Evolutionary conservation across 2,329 filamentous ascomycete species (phyloP), one percentile per base, ranked within the genome.

Genomic region (Elsinoe ampelina): DNA sequence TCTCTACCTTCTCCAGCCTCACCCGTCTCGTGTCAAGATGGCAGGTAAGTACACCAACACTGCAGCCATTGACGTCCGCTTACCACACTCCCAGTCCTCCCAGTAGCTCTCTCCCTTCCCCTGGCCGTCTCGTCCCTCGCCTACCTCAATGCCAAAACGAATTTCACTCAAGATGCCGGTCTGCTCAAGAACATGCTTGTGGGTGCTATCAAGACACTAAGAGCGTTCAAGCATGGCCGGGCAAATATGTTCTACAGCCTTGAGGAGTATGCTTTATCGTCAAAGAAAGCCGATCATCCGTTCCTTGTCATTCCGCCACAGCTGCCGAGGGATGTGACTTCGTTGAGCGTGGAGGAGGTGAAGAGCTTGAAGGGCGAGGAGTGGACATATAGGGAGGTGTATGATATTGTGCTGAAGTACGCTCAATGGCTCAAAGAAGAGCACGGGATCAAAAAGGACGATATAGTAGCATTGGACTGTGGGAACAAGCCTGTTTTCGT

Each of bases 401-500:
- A 95, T 70, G 79, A 89, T 55, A 78, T 72, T 7, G 80, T 80
- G 1, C 73, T 95, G 41, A 83, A 83, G 58, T 88, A 91, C 65
- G 89, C 87, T 26, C 76, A 80, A 55, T 95, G 87, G 86, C 73
- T 95, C 55, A 84, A 83, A 68, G 77, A 78, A 1, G 77, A 72
- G 8, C 78, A 84, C 54, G 76, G 77, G 30, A 75, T 95, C 47
- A 78, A 83, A 62, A 80, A 82, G 22, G 81, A 80, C 43, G 87
- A 95, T 54, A 82, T 95, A 34, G 85, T 95, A 15, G 89, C 87
- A 7, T 77, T 95, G 63, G 80, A 93, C 68, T 87, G 88, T 62
- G 84, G 86, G 71, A 95, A 95, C 67, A 87, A 83, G 39, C 83
- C 89, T n/a, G 78, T 79, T 2, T 92, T 89, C 65, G 65, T 92